Percentiles rank a stretch among this genome's conserved stretches.
These are phyloP conservation scores for Pythium rhizo-oryzae DNA, from an alignment of 352 stramenopile genomes.

Conservation along the genomic window DNA sequence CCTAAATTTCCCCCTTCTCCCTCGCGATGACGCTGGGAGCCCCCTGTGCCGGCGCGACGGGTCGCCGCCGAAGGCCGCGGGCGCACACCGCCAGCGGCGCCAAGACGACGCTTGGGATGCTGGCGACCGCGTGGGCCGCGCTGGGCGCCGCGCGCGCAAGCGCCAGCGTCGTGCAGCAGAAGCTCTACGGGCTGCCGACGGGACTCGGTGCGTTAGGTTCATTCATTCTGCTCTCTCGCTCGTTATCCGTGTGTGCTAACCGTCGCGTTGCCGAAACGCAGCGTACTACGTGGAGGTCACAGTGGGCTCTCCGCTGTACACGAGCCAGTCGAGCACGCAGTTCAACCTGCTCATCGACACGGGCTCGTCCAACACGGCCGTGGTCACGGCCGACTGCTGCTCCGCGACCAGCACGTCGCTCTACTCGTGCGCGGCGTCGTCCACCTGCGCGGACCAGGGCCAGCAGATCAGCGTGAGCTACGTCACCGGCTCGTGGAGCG, in stretches of 20 bases:
- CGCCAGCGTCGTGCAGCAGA: slow-evolving; percentile 55
- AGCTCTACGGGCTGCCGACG: slow-evolving; percentile 70
- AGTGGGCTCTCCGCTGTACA: slow-evolving; percentile 23
- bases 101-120: neutral
- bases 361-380: slow-evolving; percentile 77
- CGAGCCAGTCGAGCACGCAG: slow-evolving; percentile 28
- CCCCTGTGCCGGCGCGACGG: neutral
- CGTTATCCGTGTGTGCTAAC: neutral
- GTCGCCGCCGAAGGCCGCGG: neutral
- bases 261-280: neutral
- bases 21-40: neutral
- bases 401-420: slow-evolving; percentile 56
- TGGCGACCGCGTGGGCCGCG: neutral
- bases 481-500: slow-evolving; percentile 74
- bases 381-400: slow-evolving; percentile 81
- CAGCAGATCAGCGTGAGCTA: slow-evolving; percentile 68
- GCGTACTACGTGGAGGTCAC: slow-evolving; percentile 36
- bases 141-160: neutral
- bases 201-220: slow-evolving; percentile 53
- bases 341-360: slow-evolving; percentile 83
- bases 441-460: slow-evolving; percentile 48
- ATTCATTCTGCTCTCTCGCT: neutral
- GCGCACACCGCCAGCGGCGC: neutral
- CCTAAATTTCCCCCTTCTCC: neutral
- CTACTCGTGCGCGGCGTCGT: slow-evolving; percentile 69